Base-by-base conservation (phyloP, 169 alveolate genomes). In the Fabrea salina region DNA sequence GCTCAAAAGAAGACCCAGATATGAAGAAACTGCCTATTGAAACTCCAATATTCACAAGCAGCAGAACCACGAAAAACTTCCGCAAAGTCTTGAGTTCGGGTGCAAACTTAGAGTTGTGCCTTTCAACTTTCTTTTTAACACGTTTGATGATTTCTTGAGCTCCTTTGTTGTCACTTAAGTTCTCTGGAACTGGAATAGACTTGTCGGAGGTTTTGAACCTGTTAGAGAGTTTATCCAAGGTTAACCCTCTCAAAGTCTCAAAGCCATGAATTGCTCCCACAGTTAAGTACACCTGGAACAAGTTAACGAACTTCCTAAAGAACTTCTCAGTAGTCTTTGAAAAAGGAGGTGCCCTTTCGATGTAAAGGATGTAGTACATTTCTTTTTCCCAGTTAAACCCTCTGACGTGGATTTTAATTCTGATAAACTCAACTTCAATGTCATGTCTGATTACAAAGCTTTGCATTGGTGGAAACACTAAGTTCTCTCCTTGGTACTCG, bases 281-380 rank as follows among this genome's bases (percentile, higher is more conserved):
- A n/a, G 13, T 54, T 33, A 54, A 54, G 25, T 54, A 54, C 13
- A 54, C 66, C 25, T 54, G 39, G 13, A 54, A 54, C 13, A 54
- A 54, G 39, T 54, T 64, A n/a, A 41, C n/a, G 41, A 64, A 64
- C 16, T 22, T 30, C 16, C 43, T 27, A 32, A 64, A 64, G 41
- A 64, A 64, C 30, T n/a, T 32, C 16, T 64, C 25, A 35, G 75
- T 64, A 11, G 75, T 19, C 30, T 64, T 64, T 37, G 75, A 64
- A 30, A 39, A 64, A 1, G 56, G 6, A 3, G 47, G 47, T 2
- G 75, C 47, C 30, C 41, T 56, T 37, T 51, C 41, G 30, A 64
- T 64, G n/a, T 16, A 39, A 19, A 64, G n/a, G 19, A 64, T 64
- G 41, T 64, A 37, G 41, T 32, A 64, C 16, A 64, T 35, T 13